These are phyloP conservation scores for Chalciporus pseudorubinellus DNA, from an alignment of 768 basidiomycete species.

Conservation along the genomic window DNA sequence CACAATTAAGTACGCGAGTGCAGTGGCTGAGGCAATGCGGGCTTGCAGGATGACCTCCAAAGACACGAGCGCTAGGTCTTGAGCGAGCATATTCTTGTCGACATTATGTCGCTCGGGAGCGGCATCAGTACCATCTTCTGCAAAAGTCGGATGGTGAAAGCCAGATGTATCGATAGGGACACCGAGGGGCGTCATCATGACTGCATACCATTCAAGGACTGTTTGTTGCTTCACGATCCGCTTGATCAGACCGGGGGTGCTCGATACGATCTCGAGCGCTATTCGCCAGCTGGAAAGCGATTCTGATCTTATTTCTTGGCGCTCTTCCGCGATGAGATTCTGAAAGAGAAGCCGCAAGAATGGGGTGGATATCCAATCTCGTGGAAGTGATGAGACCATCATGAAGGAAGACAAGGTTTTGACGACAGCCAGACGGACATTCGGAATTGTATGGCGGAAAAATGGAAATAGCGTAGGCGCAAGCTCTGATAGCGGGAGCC, in stretches of 20 bases:
- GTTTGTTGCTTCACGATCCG: slow-evolving; percentile 54
- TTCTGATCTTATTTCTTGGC: slow-evolving; percentile 73
- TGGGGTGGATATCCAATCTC: slow-evolving; percentile 75
- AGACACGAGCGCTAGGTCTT: slow-evolving; percentile 82
- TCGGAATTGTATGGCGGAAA: slow-evolving; percentile 94
- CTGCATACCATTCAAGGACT: slow-evolving; percentile 80
- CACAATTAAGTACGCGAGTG: slow-evolving; percentile 67
- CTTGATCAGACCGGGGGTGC: slow-evolving; percentile 48
- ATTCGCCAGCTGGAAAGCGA: slow-evolving; percentile 74
- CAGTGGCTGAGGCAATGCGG: slow-evolving; percentile 72
- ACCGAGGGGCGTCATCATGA: slow-evolving; percentile 89
- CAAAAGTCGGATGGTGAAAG: slow-evolving; percentile 65
- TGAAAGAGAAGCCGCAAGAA: slow-evolving; percentile 88
- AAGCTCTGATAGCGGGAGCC: slow-evolving; percentile 76
- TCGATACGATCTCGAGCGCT: slow-evolving; percentile 56
- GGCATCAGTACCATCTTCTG: slow-evolving; percentile 43
- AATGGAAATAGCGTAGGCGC: slow-evolving; percentile 91
- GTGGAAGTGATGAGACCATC: slow-evolving; percentile 66
- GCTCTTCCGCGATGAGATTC: slow-evolving; percentile 91
- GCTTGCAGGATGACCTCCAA: slow-evolving; percentile 76
- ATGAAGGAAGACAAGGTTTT: slow-evolving; percentile 87
- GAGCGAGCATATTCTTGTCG: slow-evolving; percentile 91
- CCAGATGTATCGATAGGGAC: slow-evolving; percentile 63
- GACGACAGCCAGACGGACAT: slow-evolving; percentile 90
- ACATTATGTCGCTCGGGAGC: slow-evolving; percentile 79